A percentile compares a stretch with the other conserved stretches of the same genome.
phyloP scores from a whole-genome alignment of 495 filamentous ascomycete species.

The Achaetomiella virescens region DNA sequence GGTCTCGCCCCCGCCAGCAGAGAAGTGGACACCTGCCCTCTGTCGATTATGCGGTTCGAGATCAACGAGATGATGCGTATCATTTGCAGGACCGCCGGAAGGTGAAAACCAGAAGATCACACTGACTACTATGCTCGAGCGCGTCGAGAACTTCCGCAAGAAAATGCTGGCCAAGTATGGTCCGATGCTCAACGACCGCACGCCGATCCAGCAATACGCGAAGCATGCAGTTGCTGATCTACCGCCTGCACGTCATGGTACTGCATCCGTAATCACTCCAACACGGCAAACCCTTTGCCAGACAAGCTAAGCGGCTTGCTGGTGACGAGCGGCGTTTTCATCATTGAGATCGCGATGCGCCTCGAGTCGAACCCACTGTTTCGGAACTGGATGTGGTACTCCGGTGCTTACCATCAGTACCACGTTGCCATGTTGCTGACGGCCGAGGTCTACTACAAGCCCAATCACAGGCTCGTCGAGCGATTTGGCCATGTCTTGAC shows the following conservation, averaged over 20 bases:
- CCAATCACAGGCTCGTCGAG: conserved; percentile 48
- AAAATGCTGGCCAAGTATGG: conserved; percentile 55
- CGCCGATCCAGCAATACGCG: conserved; percentile 54
- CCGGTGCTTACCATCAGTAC: conserved; percentile 51
- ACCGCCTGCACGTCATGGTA: conserved; percentile 56
- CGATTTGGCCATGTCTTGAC: conserved; percentile 66
- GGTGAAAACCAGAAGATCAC: conserved; percentile 54
- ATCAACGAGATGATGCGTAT: conserved; percentile 65
- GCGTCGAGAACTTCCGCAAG: conserved; percentile 55
- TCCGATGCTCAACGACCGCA: conserved; percentile 48
- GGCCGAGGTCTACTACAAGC: conserved; percentile 51
- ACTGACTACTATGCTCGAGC: conserved; percentile 49
- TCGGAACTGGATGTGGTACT: conserved; percentile 49
- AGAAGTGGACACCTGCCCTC: conserved; percentile 63
- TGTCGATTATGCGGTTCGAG: conserved; percentile 61
- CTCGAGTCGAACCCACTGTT: conserved; percentile 53
- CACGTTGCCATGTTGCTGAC: conserved; percentile 49
- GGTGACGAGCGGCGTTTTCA: conserved; percentile 44
- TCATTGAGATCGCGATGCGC: conserved; percentile 54
- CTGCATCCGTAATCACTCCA: conserved; percentile 59
- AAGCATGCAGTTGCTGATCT: conserved; percentile 55
- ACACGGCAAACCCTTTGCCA: conserved; percentile 47
- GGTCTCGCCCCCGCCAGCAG: conserved; percentile 35
- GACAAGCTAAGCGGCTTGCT: conserved; percentile 42
- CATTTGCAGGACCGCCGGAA: conserved; percentile 55